Conservation (phyloP, 805 yeast genomes). For the Pichia sporocuriosa region DNA sequence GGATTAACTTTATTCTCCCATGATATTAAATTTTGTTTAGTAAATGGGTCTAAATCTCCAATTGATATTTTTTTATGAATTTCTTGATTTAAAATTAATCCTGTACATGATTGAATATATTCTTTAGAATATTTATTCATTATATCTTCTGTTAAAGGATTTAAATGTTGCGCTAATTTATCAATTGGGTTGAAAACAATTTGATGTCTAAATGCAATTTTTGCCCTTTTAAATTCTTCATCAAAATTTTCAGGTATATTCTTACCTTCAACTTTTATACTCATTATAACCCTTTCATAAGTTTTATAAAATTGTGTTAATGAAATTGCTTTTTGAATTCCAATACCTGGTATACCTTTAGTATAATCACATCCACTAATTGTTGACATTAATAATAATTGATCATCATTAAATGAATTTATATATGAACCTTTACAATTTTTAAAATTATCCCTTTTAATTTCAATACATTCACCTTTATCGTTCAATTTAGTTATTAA, state of each 20-base stretch:
- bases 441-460: slow-evolving; percentile 49
- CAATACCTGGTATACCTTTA: slow-evolving; percentile 75
- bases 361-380: slow-evolving; percentile 97
- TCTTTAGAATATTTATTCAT: slow-evolving; percentile 20
- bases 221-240: slow-evolving; percentile 58
- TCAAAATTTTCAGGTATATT: slow-evolving; percentile 51
- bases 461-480: slow-evolving; percentile 59
- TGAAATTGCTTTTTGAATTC: slow-evolving; percentile 67
- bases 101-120: slow-evolving; percentile 36
- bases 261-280: slow-evolving; percentile 57
- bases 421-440: slow-evolving; percentile 33
- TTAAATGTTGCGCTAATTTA: slow-evolving; percentile 47
- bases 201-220: slow-evolving; percentile 75
- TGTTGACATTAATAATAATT: slow-evolving; percentile 71
- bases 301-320: slow-evolving; percentile 45
- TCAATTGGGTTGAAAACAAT: slow-evolving; percentile 71
- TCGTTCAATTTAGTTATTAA: slow-evolving; percentile 80
- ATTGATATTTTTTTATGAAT: slow-evolving; percentile 50
- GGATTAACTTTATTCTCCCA: slow-evolving; percentile 36
- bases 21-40: slow-evolving; percentile 39
- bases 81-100: slow-evolving; percentile 36
- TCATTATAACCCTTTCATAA: slow-evolving; percentile 50
- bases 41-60: slow-evolving; percentile 64
- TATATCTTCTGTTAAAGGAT: slow-evolving; percentile 42
- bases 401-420: slow-evolving; percentile 43